Evolutionary conservation across 768 basidiomycete genomes (phyloP), one percentile per base, ranked within the genome.

Genomic region (Gautieria morchelliformis): DNA sequence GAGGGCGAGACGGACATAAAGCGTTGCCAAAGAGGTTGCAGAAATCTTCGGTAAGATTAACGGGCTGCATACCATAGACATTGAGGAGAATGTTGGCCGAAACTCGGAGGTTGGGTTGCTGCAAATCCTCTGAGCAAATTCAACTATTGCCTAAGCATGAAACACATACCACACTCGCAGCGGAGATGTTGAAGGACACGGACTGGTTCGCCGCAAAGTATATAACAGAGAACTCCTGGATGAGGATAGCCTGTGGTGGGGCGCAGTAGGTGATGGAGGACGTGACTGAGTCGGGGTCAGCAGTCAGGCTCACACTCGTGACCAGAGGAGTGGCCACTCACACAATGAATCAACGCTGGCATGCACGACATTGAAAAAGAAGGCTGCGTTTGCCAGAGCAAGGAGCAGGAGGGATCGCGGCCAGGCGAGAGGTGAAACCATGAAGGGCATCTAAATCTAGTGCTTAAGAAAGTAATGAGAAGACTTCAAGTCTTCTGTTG

Each of bases 251-350:
- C 68, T 87, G 82, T 52, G 90, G 89, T 40, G 87, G 83, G 52
- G 83, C 73, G 71, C 90, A 93, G 68, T 93, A 93, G 32, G 90
- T 87, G 65, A 93, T 87, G 58, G 89, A 91, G 19, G 87, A 90
- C 30, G 90, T 89, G 69, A 88, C 89, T 91, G 66, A 30, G 56
- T 41, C 10, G 20, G 42, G n/a, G 35, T 37, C 35, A 9, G 9
- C 61, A 33, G 48, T 33, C 22, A 14, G 49, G 48, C 22, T 33
- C 17, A 17, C n/a, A 59, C 22, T 19, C 17, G 50, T 33, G 35
- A 56, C 9, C 53, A 55, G 60, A 55, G 51, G 1, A 22, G 46
- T 40, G 56, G 35, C 35, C 19, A 82, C 84, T 62, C 66, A 85
- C 87, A 89, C 58, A 89, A 66, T 8, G 75, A 71, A 48, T 83